Conservation (phyloP, 257 asterid genomes). For the Cynanchum wilfordii region DNA sequence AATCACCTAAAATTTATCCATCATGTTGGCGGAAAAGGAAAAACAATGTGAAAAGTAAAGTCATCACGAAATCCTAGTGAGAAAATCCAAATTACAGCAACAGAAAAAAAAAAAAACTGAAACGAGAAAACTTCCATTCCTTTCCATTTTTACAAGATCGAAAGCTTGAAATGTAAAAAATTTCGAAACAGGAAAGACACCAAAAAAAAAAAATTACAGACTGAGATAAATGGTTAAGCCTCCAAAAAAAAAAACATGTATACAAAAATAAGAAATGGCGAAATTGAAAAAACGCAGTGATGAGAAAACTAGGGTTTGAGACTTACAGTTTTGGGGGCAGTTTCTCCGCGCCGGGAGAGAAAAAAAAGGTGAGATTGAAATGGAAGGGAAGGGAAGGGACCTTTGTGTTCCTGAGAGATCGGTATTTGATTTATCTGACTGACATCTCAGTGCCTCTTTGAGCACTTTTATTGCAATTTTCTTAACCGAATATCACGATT, state of each 20-base stretch:
- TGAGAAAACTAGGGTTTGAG: slow-evolving; percentile 9
- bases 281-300: neutral
- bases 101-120: neutral
- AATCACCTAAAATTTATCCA: neutral
- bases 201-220: neutral
- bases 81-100: neutral
- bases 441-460: neutral
- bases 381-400: neutral
- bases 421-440: neutral
- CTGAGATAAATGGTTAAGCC: neutral
- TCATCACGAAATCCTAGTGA: neutral
- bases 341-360: neutral
- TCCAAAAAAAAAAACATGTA: too few relatives aligned
- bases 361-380: too few relatives aligned
- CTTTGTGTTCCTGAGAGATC: slow-evolving; percentile 1
- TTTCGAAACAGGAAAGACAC: too few relatives aligned
- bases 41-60: neutral
- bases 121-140: neutral
- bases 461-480: neutral
- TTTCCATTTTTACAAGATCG: slow-evolving; percentile 8
- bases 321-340: slow-evolving; percentile 3
- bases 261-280: neutral
- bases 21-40: neutral
- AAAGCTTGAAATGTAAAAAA: neutral
- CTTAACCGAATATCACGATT: too few relatives aligned